phyloP scores from a whole-genome alignment of 2,329 filamentous ascomycete genomes.

The Stachybotrys chartarum region DNA sequence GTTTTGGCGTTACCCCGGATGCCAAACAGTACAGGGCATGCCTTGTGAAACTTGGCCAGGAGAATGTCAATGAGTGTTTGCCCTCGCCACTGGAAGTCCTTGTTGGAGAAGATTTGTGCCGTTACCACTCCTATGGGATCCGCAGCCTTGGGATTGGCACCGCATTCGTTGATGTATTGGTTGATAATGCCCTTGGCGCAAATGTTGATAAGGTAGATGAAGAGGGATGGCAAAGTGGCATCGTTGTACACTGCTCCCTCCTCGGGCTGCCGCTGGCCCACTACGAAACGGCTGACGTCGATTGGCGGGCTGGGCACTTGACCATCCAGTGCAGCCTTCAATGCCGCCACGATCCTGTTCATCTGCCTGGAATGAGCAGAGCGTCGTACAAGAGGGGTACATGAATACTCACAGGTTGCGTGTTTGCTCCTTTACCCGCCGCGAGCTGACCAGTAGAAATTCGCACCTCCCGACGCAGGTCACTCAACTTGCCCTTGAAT shows the following conservation, averaged over 20 bases:
- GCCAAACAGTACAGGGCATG: constrained; percentile 82
- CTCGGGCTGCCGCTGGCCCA: constrained; percentile 34
- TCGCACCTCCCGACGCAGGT: constrained; percentile 64
- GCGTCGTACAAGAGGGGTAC: background rate
- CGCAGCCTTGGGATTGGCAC: constrained; percentile 56
- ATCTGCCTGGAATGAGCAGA: constrained; percentile 19
- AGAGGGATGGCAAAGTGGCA: constrained; percentile 51
- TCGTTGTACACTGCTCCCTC: constrained; percentile 46
- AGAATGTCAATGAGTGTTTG: constrained; percentile 72
- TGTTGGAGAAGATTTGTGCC: constrained; percentile 65
- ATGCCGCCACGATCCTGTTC: constrained; percentile 26
- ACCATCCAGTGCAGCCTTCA: constrained; percentile 48
- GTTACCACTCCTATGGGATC: constrained; percentile 75
- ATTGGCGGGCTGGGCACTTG: constrained; percentile 43
- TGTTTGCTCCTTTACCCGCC: constrained; percentile 55
- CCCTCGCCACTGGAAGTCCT: constrained; percentile 60
- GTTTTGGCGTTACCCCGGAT: constrained; percentile 70
- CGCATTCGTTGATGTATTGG: constrained; percentile 62
- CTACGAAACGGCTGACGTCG: constrained; percentile 48
- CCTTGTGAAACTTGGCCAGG: constrained; percentile 73
- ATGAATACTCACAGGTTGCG: constrained; percentile 24
- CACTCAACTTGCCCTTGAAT: constrained; percentile 60
- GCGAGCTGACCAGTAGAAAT: constrained; percentile 70
- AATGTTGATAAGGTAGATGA: constrained; percentile 70
- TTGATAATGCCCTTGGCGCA: constrained; percentile 67